These are phyloP conservation scores for Heterococcus sp. DNA, from an alignment of 108 stramenopile species.

Conservation along the genomic window DNA sequence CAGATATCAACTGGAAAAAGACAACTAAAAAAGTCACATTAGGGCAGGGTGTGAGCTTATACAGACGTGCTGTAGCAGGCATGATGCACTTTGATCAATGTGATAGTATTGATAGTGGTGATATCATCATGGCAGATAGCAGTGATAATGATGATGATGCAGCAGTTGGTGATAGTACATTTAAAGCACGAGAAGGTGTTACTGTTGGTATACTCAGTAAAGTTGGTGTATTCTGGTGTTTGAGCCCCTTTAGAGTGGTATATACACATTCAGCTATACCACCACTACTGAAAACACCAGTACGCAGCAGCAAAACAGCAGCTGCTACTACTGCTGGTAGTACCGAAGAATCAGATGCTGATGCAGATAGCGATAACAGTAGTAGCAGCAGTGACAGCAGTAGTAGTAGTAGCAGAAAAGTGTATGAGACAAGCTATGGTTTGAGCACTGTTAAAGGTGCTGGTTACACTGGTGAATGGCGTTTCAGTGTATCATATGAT, in stretches of 20 bases:
- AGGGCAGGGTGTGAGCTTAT: neutral
- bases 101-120: neutral
- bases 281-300: no score
- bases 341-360: neutral
- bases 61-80: neutral
- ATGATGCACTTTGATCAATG: neutral
- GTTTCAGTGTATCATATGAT: slow-evolving; percentile 18
- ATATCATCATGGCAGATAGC: neutral
- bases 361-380: no score
- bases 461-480: slow-evolving; percentile 19
- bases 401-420: neutral
- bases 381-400: no score
- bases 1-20: neutral
- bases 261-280: neutral
- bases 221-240: neutral
- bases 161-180: no score
- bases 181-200: neutral
- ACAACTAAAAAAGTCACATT: neutral
- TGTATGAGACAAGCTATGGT: neutral
- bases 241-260: neutral
- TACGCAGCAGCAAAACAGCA: no score
- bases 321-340: neutral
- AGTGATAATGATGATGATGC: neutral
- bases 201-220: neutral
- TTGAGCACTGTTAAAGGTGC: slow-evolving; percentile 19